Base-by-base conservation (phyloP, 306 rosid species). In the Corylus heterophylla region DNA sequence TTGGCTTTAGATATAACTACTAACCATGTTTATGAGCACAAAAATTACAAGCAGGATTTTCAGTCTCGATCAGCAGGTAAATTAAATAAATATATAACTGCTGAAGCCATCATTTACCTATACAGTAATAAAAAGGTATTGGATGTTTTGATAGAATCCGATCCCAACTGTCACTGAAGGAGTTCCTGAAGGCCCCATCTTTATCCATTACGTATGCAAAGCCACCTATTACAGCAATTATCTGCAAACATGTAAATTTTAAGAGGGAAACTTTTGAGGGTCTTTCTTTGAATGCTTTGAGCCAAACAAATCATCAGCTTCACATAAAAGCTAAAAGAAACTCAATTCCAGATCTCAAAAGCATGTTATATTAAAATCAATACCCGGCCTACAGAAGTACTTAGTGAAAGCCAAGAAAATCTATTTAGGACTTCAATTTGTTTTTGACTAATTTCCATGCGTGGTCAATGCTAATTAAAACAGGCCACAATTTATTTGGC, bases 91-190 rank as follows among this genome's bases (percentile, higher is more conserved):
- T n/a, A 39, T 39, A 39, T 39, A 39, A 42, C 29, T 18, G 8
- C 50, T 7, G 37, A 47, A 62, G 71, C 71, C 35, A 58, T 10
- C 54, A 74, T 73, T 89, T 90, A 96, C 98, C 99, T 67, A 96
- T 90, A 79, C 96, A 89, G 77, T 93, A 96, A 83, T 96, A 96
- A 83, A 96, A 96, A 80, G 99, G 99, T 82, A 96, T 85, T 22
- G 99, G 99, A 85, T 91, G 99, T 79, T 83, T 96, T 79, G 99
- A 96, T 75, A 96, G 87, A 87, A 96, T 88, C 75, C 88, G 89
- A 89, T 96, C 98, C 99, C 99, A 96, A 73, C 98, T 91, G 82
- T 91, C 99, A 78, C 88, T 90, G 78, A 96, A 96, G 25, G 99
- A 93, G 85, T 93, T 93, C 87, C 98, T 91, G 90, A 93, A 96